phyloP scores from a whole-genome alignment of 257 asterid species.

The Prunella vulgaris region DNA sequence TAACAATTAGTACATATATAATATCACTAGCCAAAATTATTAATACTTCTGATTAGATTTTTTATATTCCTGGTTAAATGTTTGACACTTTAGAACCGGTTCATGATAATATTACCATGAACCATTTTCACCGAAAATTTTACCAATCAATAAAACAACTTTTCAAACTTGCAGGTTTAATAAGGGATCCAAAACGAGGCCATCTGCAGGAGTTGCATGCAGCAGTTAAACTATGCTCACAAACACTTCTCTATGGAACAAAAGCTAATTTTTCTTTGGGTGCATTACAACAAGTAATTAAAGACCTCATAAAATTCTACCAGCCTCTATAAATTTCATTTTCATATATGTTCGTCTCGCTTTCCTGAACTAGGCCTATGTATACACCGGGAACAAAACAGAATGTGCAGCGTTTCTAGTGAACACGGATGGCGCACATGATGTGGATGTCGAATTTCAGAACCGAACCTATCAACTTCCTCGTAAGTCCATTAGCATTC shows the following conservation, averaged over 20 bases:
- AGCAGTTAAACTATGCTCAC: conserved; percentile 51
- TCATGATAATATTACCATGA: no score
- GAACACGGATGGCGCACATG: conserved; percentile 32
- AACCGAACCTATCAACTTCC: conserved; percentile 48
- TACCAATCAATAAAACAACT: not conserved
- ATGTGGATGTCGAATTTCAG: conserved; percentile 41
- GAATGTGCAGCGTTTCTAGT: conserved; percentile 85
- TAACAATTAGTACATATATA: no score
- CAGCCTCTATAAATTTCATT: not conserved
- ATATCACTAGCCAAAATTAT: no score
- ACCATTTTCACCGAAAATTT: no score
- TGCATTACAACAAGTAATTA: conserved; percentile 65
- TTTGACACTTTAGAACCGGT: no score
- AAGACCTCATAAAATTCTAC: not conserved
- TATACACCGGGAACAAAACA: conserved; percentile 39
- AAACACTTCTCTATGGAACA: conserved; percentile 51
- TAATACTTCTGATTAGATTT: no score
- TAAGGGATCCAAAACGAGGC: conserved; percentile 78
- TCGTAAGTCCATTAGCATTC: conserved; percentile 74
- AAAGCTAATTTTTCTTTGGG: conserved; percentile 41
- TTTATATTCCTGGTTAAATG: no score
- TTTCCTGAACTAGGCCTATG: conserved; percentile 50
- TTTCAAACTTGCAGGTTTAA: conserved; percentile 46
- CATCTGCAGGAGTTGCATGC: conserved; percentile 74
- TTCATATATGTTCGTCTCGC: not conserved